Conservation (phyloP, 2,329 filamentous ascomycete species). For the Bipolaris gigantea region DNA sequence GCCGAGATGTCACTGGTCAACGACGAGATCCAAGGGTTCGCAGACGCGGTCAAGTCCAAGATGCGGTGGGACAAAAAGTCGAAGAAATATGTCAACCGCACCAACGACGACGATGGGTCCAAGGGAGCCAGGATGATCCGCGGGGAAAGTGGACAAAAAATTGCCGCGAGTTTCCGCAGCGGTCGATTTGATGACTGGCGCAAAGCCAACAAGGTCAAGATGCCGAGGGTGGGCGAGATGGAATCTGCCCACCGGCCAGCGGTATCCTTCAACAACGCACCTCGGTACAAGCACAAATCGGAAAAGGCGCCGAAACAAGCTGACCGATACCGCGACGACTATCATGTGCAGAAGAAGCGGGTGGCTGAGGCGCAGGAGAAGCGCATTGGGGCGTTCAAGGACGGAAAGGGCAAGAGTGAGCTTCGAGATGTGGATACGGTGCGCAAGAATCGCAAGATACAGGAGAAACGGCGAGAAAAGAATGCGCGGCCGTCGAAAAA, state of each 20-base stretch:
- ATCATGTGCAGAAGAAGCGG: slow-evolving; percentile 85
- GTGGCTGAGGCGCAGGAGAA: slow-evolving; percentile 86
- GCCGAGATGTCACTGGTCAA: slow-evolving; percentile 91
- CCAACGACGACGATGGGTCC: slow-evolving; percentile 93
- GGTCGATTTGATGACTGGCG: slow-evolving; percentile 94
- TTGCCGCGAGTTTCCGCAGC: slow-evolving; percentile 88
- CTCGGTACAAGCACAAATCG: slow-evolving; percentile 80
- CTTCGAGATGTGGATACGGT: slow-evolving; percentile 83
- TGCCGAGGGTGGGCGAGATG: slow-evolving; percentile 81
- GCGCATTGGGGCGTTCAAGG: slow-evolving; percentile 71
- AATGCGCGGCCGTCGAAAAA: slow-evolving; percentile 79
- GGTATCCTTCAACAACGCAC: slow-evolving; percentile 42
- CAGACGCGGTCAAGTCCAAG: slow-evolving; percentile 69
- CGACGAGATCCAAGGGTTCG: slow-evolving; percentile 84
- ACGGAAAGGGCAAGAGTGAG: slow-evolving; percentile 73
- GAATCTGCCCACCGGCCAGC: slow-evolving; percentile 55
- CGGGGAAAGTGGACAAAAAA: slow-evolving; percentile 93
- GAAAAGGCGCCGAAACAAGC: slow-evolving; percentile 89
- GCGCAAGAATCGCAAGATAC: slow-evolving; percentile 74
- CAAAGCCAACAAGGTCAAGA: slow-evolving; percentile 76
- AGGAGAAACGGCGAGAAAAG: slow-evolving; percentile 80
- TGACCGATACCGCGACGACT: slow-evolving; percentile 91
- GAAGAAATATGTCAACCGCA: slow-evolving; percentile 89
- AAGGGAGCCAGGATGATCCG: slow-evolving; percentile 72
- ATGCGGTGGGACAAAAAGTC: slow-evolving; percentile 97